Conservation (phyloP, 768 basidiomycete genomes). For the Agrocybe pediades region DNA sequence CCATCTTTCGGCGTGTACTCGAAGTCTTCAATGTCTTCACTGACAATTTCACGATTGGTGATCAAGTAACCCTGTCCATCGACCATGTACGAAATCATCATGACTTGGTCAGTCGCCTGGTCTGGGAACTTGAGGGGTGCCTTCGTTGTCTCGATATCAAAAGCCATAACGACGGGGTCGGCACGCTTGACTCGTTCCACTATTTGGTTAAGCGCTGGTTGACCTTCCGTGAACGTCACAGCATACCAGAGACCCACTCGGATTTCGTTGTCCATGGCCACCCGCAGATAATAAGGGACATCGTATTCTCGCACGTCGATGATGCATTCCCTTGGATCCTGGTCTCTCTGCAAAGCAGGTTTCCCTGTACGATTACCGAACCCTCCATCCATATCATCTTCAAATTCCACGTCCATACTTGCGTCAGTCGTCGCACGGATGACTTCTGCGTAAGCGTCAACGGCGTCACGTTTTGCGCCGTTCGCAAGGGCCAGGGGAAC, state of each 20-base stretch:
- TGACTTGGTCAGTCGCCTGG: slow-evolving; percentile 93
- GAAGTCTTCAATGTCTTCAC: slow-evolving; percentile 97
- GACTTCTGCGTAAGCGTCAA: slow-evolving; percentile 98
- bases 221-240: slow-evolving; percentile 80
- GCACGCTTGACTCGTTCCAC: slow-evolving; percentile 94
- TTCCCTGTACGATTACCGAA: slow-evolving; percentile 35
- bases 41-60: slow-evolving; percentile 95
- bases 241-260: slow-evolving; percentile 99
- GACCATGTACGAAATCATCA: slow-evolving; percentile 99
- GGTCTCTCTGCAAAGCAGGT: slow-evolving; percentile 45
- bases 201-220: slow-evolving; percentile 71
- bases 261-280: slow-evolving; percentile 98
- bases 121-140: slow-evolving; percentile 99
- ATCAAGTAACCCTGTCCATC: slow-evolving; percentile 98
- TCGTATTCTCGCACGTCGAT: slow-evolving; percentile 96
- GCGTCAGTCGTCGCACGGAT: slow-evolving; percentile 77
- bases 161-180: slow-evolving; percentile 98
- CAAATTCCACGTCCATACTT: slow-evolving; percentile 67
- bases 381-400: slow-evolving; percentile 49
- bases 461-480: slow-evolving; percentile 88
- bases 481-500: slow-evolving; percentile 90
- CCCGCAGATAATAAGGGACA: slow-evolving; percentile 95
- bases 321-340: slow-evolving; percentile 89
- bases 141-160: slow-evolving; percentile 98
- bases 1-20: slow-evolving; percentile 99